These are phyloP conservation scores for Ramaria rubella DNA, from an alignment of 768 basidiomycete species.

Conservation along the genomic window DNA sequence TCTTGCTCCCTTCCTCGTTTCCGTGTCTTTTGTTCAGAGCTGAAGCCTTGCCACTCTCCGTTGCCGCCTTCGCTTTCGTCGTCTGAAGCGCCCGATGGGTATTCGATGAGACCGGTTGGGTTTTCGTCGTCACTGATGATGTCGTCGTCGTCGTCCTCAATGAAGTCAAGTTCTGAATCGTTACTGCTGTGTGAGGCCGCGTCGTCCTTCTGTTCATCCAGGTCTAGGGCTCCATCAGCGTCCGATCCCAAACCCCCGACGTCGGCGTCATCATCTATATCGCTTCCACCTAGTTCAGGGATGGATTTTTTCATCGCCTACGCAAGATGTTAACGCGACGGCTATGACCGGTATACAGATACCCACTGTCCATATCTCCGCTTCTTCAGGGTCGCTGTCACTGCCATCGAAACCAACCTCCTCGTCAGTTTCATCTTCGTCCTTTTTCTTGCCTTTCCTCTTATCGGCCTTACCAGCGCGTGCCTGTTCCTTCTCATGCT, in stretches of 20 bases:
- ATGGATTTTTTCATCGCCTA: slow-evolving; percentile 89
- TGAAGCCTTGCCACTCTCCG: slow-evolving; percentile 34
- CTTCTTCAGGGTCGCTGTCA: slow-evolving; percentile 50
- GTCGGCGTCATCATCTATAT: slow-evolving; percentile 27
- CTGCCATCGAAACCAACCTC: slow-evolving; percentile 24
- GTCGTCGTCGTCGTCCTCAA: slow-evolving; percentile 65
- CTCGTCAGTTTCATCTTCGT: slow-evolving; percentile 27
- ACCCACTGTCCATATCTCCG: slow-evolving; percentile 83
- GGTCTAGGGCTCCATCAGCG: slow-evolving; percentile 22
- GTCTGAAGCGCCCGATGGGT: slow-evolving; percentile 53
- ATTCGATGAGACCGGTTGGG: slow-evolving; percentile 53
- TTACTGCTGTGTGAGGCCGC: slow-evolving; percentile 32
- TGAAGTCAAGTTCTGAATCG: slow-evolving; percentile 46
- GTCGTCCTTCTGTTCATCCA: slow-evolving; percentile 23
- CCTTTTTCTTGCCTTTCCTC: slow-evolving; percentile 35
- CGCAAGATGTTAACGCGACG: not conserved
- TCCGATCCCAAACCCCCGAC: slow-evolving; percentile 26
- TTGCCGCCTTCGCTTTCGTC: slow-evolving; percentile 31
- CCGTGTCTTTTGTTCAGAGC: slow-evolving; percentile 14
- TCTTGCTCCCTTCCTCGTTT: slow-evolving; percentile 19
- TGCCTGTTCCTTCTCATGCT: slow-evolving; percentile 48
- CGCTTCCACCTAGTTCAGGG: slow-evolving; percentile 48
- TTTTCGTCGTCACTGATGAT: slow-evolving; percentile 54
- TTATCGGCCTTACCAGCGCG: slow-evolving; percentile 42
- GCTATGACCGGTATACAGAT: not conserved